phyloP scores from a whole-genome alignment of 1,284 basidiomycete genomes.

The Amylostereum areolatum region DNA sequence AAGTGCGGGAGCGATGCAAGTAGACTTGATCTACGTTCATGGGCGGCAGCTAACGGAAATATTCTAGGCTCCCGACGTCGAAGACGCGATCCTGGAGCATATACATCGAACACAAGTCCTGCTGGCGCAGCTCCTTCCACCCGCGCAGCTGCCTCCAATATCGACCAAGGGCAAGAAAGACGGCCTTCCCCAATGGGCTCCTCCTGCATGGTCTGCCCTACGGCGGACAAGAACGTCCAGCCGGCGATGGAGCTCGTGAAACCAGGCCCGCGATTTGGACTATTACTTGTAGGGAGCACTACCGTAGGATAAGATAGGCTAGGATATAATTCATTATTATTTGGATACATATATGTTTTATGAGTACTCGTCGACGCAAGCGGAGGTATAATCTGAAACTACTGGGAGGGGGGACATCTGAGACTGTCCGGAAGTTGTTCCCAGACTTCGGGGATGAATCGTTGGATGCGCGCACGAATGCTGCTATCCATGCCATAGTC shows the following conservation, averaged over 20 bases:
- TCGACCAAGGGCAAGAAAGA: constrained; percentile 9
- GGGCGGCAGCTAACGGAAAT: constrained; percentile 1
- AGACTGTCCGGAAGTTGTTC: not conserved
- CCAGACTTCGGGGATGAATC: not conserved
- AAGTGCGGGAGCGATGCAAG: constrained; percentile 22
- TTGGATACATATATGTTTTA: not conserved
- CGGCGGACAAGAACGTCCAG: constrained; percentile 26
- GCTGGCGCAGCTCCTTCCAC: constrained; percentile 27
- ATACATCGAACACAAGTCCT: constrained; percentile 27
- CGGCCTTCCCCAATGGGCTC: constrained; percentile 16
- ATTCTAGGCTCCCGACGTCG: constrained; percentile 5
- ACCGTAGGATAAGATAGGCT: constrained; percentile 20
- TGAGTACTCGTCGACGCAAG: not conserved
- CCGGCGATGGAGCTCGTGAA: constrained; percentile 35
- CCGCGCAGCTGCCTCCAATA: constrained; percentile 12
- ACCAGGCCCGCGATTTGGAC: constrained; percentile 37
- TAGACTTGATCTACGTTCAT: constrained; percentile 5
- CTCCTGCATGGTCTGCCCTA: constrained; percentile 23
- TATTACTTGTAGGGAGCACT: constrained; percentile 31
- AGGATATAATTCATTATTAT: too few species aligned
- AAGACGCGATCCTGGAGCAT: constrained; percentile 15
- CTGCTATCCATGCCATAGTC: not conserved
- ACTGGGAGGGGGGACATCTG: too few species aligned
- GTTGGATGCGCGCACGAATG: not conserved
- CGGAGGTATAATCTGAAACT: too few species aligned